phyloP scores from a whole-genome alignment of 192 early-diverging fungal genomes.

The Podila epigama region DNA sequence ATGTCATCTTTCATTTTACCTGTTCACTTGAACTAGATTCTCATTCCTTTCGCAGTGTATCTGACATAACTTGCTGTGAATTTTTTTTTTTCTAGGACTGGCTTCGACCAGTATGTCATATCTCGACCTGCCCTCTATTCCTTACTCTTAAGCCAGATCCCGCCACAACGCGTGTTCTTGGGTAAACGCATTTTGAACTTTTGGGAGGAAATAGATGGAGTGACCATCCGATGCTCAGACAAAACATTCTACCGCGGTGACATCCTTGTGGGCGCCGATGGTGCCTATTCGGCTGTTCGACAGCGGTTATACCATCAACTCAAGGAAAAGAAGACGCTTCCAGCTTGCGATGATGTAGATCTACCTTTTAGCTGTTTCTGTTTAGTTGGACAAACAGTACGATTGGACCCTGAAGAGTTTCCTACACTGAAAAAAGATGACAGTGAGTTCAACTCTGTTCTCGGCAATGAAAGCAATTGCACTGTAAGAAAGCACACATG shows the following conservation, averaged over 20 bases:
- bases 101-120: too few species aligned
- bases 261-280: not conserved
- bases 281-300: not conserved
- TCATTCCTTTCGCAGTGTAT: too few species aligned
- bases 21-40: too few species aligned
- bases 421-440: not conserved
- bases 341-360: not conserved
- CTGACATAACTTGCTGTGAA: too few species aligned
- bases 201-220: not conserved
- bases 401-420: not conserved
- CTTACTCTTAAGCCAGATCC: too few species aligned
- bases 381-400: not conserved
- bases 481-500: conserved; percentile 1
- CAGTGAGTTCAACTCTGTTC: not conserved
- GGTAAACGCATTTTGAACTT: not conserved
- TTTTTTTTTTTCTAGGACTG: too few species aligned
- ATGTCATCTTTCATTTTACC: too few species aligned
- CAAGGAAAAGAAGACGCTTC: not conserved
- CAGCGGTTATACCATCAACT: not conserved
- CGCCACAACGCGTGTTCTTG: too few species aligned
- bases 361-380: not conserved
- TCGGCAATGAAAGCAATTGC: not conserved
- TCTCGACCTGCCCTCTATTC: too few species aligned
- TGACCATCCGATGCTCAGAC: not conserved
- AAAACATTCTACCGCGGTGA: not conserved